Evolutionary conservation across 2,329 filamentous ascomycete genomes (phyloP), one percentile per base, ranked within the genome.

Genomic region (Fusarium euwallaceae): DNA sequence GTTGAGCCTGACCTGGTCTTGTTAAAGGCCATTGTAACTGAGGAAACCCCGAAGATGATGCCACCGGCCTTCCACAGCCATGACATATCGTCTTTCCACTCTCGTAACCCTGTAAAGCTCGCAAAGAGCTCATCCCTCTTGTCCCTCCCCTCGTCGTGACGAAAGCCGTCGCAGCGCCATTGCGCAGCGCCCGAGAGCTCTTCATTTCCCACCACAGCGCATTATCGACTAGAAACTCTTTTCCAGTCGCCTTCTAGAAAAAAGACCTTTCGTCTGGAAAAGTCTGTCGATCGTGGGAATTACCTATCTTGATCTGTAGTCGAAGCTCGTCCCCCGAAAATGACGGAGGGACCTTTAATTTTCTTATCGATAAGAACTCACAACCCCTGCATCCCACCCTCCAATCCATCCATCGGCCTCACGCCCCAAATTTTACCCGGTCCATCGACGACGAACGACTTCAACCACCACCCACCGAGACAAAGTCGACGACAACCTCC

Each of bases 391-490:
- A 67, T 67, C 73, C 73, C 64, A 69, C 56, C 55, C 20, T 65
- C 68, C 63, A 36, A 39, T 24, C 55, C 55, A 58, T 22, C 53
- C n/a, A 5, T 34, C 39, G 64, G 64, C 65, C 61, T 75, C 64
- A 68, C 67, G 77, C 77, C 69, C 74, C 75, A 79, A 79, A 79
- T 79, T 79, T 79, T 79, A 78, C 78, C 77, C 68, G 68, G 66
- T 10, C 43, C 24, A 61, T 51, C 56, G 29, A 64, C 61, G 45
- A 73, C 74, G 61, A 61, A 67, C 74, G 67, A 61, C 61, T 66
- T 72, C 66, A 29, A 63, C 6, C 56, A 73, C 62, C 48, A 62
- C 67, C 48, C 64, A 61, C 53, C 71, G 56, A 34, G 24, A 70
- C 64, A 66, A 61, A 62, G 48, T 55, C 66, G 24, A 72, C 71